phyloP scores from a whole-genome alignment of 2,329 filamentous ascomycete species.

The Apiospora koreana region DNA sequence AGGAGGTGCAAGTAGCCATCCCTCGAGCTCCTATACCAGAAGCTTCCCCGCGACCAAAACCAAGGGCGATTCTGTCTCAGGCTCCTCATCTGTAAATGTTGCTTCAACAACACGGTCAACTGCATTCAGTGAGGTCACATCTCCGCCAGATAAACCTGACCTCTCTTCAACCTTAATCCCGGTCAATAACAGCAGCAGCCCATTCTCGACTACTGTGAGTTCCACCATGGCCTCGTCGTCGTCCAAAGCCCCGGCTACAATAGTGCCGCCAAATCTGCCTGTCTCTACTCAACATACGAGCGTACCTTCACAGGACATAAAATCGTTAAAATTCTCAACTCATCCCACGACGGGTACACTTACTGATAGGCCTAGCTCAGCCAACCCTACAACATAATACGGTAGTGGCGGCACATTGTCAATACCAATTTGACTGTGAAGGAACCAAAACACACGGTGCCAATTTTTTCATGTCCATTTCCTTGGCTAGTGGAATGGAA shows the following conservation, averaged over 20 bases:
- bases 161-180: no score
- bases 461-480: not conserved
- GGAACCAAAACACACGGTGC: not conserved
- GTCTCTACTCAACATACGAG: not conserved
- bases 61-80: not conserved
- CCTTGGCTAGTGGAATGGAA: no score
- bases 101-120: not conserved
- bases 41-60: not conserved
- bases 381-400: not conserved
- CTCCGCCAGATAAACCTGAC: not conserved
- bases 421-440: not conserved
- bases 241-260: not conserved
- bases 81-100: no score
- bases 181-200: not conserved
- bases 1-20: not conserved
- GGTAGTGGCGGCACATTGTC: not conserved
- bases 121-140: constrained; percentile 1
- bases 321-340: not conserved
- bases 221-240: not conserved
- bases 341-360: not conserved
- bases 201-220: not conserved
- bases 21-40: not conserved
- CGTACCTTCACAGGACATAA: not conserved
- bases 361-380: not conserved
- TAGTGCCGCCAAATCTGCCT: not conserved